phyloP scores from a whole-genome alignment of 768 basidiomycete genomes.

The Tephrocybe sp. region DNA sequence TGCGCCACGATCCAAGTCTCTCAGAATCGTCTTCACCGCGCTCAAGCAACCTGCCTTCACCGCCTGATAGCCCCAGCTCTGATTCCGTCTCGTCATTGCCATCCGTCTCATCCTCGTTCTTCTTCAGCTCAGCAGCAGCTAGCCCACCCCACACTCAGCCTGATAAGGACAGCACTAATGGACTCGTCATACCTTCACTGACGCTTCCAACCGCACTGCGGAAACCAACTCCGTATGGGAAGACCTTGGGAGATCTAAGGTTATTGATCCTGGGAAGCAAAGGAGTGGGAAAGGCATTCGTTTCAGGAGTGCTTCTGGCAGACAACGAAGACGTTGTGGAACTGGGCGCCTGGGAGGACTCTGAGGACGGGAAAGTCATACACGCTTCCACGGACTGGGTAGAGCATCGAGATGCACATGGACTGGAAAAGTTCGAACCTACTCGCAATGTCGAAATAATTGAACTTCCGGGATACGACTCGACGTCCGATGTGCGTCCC shows the following conservation, averaged over 20 bases:
- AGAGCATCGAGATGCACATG: slow-evolving; percentile 64
- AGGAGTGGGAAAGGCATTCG: slow-evolving; percentile 43
- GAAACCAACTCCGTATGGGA: slow-evolving; percentile 65
- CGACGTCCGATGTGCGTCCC: slow-evolving; percentile 39
- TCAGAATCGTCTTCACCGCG: slow-evolving; percentile 50
- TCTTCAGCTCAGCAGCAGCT: slow-evolving; percentile 73
- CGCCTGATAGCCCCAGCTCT: slow-evolving; percentile 60
- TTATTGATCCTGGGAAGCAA: slow-evolving; percentile 53
- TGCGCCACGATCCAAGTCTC: slow-evolving; percentile 13
- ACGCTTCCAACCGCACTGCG: slow-evolving; percentile 61
- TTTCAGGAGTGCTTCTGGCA: slow-evolving; percentile 51
- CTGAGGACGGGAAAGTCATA: slow-evolving; percentile 41
- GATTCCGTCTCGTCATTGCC: slow-evolving; percentile 71
- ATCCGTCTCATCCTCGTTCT: slow-evolving; percentile 73
- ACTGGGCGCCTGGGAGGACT: slow-evolving; percentile 56
- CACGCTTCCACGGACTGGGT: slow-evolving; percentile 73
- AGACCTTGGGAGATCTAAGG: slow-evolving; percentile 62
- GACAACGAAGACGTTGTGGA: slow-evolving; percentile 73
- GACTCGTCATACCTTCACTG: slow-evolving; percentile 71
- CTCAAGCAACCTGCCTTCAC: slow-evolving; percentile 53
- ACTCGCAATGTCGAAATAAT: slow-evolving; percentile 64
- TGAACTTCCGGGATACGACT: slow-evolving; percentile 46
- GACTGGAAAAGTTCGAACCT: slow-evolving; percentile 66
- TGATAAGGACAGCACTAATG: slow-evolving; percentile 43
- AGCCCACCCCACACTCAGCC: slow-evolving; percentile 58